Base-by-base conservation (phyloP, 202 grass and related monocot genomes). In the Schoenoplectus triqueter region DNA sequence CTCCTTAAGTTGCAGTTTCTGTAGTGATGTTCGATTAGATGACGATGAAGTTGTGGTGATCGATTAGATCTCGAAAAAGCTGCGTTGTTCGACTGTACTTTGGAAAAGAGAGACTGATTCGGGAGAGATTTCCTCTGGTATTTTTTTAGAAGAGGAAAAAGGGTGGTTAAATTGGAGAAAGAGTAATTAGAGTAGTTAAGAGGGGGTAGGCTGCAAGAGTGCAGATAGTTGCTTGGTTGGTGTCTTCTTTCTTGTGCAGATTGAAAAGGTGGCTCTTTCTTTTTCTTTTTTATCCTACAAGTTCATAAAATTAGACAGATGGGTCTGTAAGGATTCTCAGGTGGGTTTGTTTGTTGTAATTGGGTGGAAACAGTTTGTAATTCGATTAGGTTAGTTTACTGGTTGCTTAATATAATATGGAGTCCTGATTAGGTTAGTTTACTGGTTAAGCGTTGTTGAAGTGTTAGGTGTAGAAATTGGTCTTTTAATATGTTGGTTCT, bases 111-210 rank as follows among this genome's bases (percentile, higher is more conserved):
- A 59, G 1, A 15, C 56, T 14, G 56, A 65, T 82, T 87, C 48
- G 13, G 52, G 20, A 6, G 15, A 1, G 75, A 63, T 50, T 79
- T 59, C 47, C 44, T 54, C 47, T 81, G 49, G 14, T 69, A 59
- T 66, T 70, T 82, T 82, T 82, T 82, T 6, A 60, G 63, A 82
- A 18, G 80, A 82, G 80, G 80, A 66, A 82, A 79, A 68, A 15
- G 62, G 79, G 44, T 44, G 20, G 44, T 47, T 49, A 19, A 66
- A 46, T 65, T 46, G 42, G 45, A 51, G 21, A 8, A 80, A 18
- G 62, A 31, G 20, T 52, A 55, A 41, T 82, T 82, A 40, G 18
- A 55, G 8, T 48, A 69, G 50, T 66, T 82, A 52, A 41, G n/a
- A 2, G 11, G 65, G 2, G 62, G 80, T 67, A 7, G 61, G 78